These are phyloP conservation scores for Proliferodiscus dingleyae DNA, from an alignment of 2,329 filamentous ascomycete genomes.

Conservation along the genomic window DNA sequence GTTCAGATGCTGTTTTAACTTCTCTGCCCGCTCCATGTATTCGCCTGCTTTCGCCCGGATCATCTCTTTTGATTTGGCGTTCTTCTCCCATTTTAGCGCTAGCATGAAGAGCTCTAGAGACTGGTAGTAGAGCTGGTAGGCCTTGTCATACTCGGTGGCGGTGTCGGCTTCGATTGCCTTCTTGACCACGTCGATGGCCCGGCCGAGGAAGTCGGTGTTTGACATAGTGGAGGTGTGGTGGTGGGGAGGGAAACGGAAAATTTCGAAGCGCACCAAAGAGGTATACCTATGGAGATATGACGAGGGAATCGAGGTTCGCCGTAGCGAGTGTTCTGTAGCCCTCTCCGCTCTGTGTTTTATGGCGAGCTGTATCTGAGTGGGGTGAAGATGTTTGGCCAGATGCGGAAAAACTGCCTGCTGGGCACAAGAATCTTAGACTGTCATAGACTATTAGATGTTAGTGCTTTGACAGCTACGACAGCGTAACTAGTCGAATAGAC, in stretches of 20 bases:
- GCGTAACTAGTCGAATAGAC: neutral
- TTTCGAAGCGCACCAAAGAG: too few species aligned
- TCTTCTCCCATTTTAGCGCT: conserved; percentile 99
- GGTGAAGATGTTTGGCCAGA: neutral
- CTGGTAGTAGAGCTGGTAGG: conserved; percentile 93
- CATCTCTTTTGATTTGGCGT: conserved; percentile 93
- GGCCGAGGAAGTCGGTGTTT: conserved; percentile 92
- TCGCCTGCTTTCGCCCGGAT: conserved; percentile 91
- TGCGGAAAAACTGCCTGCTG: neutral
- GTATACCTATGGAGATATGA: too few species aligned
- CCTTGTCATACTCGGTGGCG: conserved; percentile 92
- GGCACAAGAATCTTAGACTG: neutral
- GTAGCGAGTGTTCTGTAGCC: neutral
- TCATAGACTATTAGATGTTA: neutral
- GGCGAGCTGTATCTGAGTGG: neutral
- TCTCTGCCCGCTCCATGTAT: conserved; percentile 98
- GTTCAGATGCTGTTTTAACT: conserved; percentile 85
- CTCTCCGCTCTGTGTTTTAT: neutral
- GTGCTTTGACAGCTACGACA: too few species aligned
- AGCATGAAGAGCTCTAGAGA: conserved; percentile 98
- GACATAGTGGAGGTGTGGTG: conserved; percentile 58
- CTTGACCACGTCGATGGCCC: conserved; percentile 94
- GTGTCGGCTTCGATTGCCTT: conserved; percentile 97
- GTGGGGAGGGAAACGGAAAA: too few species aligned
- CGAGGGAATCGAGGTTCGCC: neutral